These are phyloP conservation scores for Cladorrhinum samala DNA, from an alignment of 495 filamentous ascomycete genomes.

Conservation along the genomic window DNA sequence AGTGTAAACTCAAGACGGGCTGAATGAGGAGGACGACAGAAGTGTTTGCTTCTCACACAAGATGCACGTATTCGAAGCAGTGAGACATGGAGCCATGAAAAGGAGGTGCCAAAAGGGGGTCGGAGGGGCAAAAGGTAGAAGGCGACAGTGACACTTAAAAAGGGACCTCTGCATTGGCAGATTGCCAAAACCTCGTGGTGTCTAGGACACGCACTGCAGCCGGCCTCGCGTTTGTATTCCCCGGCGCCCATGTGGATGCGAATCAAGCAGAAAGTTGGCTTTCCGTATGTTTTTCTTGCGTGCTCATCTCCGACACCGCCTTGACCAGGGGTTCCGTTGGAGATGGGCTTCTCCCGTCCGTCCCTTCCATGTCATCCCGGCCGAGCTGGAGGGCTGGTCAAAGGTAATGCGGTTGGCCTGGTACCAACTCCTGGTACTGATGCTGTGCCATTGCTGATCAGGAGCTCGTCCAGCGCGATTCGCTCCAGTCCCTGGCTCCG, in stretches of 20 bases:
- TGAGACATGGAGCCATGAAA: slow-evolving; percentile 25
- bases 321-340: background rate
- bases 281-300: slow-evolving; percentile 1
- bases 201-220: slow-evolving; percentile 26
- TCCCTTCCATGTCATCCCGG: background rate
- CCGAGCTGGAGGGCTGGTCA: background rate
- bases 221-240: slow-evolving; percentile 28
- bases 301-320: background rate
- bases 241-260: slow-evolving; percentile 19
- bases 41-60: slow-evolving; percentile 19
- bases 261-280: slow-evolving; percentile 4
- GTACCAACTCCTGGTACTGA: slow-evolving; percentile 1
- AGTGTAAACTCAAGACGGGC: background rate
- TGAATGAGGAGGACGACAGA: slow-evolving; percentile 9
- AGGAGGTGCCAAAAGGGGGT: slow-evolving; percentile 1
- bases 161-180: slow-evolving; percentile 16
- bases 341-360: background rate
- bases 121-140: slow-evolving; percentile 1
- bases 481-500: background rate
- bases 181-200: slow-evolving; percentile 22
- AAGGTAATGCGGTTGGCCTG: background rate
- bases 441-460: slow-evolving; percentile 8
- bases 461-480: background rate
- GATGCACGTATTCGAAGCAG: slow-evolving; percentile 19
- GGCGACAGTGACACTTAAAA: slow-evolving; percentile 29